Conservation (phyloP, 768 basidiomycete species). For the Psilocybe cubensis region DNA sequence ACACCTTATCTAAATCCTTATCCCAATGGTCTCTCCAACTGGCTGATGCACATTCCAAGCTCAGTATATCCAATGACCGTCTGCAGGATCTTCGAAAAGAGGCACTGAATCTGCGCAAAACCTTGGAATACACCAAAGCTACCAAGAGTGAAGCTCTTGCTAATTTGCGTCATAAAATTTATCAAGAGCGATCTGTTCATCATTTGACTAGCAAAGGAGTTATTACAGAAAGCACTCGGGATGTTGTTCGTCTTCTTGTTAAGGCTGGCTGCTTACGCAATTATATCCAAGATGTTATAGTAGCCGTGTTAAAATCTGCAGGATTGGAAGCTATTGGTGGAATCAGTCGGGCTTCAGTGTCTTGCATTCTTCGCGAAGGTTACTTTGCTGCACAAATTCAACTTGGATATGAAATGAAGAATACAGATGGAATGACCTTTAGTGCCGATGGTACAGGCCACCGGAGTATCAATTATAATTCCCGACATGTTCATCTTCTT, state of each 20-base stretch:
- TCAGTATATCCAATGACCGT: background rate
- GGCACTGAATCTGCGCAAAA: background rate
- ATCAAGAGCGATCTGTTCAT: slow-evolving; percentile 10
- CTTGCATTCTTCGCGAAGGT: slow-evolving; percentile 21
- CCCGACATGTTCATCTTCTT: slow-evolving; percentile 20
- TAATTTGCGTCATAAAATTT: slow-evolving; percentile 5
- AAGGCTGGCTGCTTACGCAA: slow-evolving; percentile 19
- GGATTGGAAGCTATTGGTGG: slow-evolving; percentile 16
- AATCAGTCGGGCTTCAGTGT: slow-evolving; percentile 16
- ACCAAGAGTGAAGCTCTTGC: slow-evolving; percentile 1
- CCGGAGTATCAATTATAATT: slow-evolving; percentile 23
- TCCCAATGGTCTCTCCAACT: background rate
- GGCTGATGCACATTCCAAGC: background rate
- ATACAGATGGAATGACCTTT: slow-evolving; percentile 18
- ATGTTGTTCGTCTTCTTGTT: slow-evolving; percentile 18
- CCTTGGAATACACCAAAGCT: background rate
- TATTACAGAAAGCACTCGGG: slow-evolving; percentile 20
- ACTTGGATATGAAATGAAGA: slow-evolving; percentile 22
- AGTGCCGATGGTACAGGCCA: slow-evolving; percentile 25
- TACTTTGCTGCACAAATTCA: slow-evolving; percentile 27
- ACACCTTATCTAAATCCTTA: slow-evolving; percentile 1
- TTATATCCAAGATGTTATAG: slow-evolving; percentile 20
- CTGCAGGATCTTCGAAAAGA: slow-evolving; percentile 2
- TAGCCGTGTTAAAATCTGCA: slow-evolving; percentile 15
- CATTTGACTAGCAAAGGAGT: slow-evolving; percentile 21